Evolutionary conservation across 1,284 basidiomycete genomes (phyloP), one percentile per base, ranked within the genome.

Genomic region (Paramarasmius palmivorus): DNA sequence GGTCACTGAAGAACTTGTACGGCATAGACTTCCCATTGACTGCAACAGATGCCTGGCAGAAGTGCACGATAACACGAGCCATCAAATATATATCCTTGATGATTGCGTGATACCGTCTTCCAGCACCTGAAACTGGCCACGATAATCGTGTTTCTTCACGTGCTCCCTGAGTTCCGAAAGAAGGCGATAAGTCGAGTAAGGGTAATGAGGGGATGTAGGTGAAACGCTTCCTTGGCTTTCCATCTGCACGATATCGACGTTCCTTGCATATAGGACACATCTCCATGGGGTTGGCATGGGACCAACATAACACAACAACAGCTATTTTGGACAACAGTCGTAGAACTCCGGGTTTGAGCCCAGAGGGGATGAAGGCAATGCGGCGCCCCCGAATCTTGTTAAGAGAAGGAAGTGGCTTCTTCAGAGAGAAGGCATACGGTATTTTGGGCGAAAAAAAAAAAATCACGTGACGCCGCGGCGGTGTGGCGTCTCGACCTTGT

Each of bases 251-350:
- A 61, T 23, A 52, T 38, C 63, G 65, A 9, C 59, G 34, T 36
- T 62, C 55, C 0, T 63, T 41, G 57, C 74, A 76, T 49, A 68
- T 58, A 0, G 70, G 69, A 49, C 75, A 76, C 10, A 19, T 4
- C 0, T 53, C 32, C 1, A 63, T n/a, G n/a, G 55, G 2, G 59
- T 51, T 0, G 55, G 59, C 54, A 67, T 61, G 0, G 60, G 55
- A 0, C 70, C 71, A 8, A 61, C 57, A 56, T 62, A 77, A n/a
- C n/a, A 37, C 63, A 67, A 41, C 59, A 59, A 51, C 75, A 77
- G 7, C 26, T 36, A 29, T n/a, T 36, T 32, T 36, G 22, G 9
- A 25, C 42, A 17, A 32, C 23, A 17, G 22, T 48, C 6, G 29
- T 48, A 48, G 29, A 48, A 34, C 46, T 48, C 46, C 10, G n/a